Conservation (phyloP, 345 rosid species). For the Salix arbutifolia region DNA sequence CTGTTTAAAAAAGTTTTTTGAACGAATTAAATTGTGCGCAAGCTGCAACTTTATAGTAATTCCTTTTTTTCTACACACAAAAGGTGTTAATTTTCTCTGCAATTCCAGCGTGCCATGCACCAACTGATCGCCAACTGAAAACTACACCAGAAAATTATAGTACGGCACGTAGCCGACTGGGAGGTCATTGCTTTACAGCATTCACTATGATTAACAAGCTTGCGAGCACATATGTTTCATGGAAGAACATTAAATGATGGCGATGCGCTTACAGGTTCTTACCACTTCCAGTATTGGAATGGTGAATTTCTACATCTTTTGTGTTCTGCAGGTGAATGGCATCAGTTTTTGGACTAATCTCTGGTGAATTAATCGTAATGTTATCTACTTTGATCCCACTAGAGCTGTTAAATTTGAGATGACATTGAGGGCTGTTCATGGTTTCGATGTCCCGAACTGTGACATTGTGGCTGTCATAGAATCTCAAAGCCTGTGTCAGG, state of each 20-base stretch:
- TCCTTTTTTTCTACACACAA: background rate
- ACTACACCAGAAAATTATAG: background rate
- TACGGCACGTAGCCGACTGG: background rate
- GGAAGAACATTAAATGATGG: background rate
- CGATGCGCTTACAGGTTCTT: slow-evolving; percentile 11
- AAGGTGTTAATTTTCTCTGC: slow-evolving; percentile 7
- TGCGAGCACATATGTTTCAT: background rate
- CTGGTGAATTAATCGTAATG: slow-evolving; percentile 66
- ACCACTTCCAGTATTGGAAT: slow-evolving; percentile 70
- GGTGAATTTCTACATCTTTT: slow-evolving; percentile 65
- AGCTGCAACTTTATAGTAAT: slow-evolving; percentile 8
- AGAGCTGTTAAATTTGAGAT: slow-evolving; percentile 77
- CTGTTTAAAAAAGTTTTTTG: slow-evolving; percentile 13
- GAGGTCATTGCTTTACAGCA: too few relatives aligned
- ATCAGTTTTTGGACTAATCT: slow-evolving; percentile 73
- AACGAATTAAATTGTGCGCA: slow-evolving; percentile 10
- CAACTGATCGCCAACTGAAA: slow-evolving; percentile 10
- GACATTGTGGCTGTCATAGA: slow-evolving; percentile 64
- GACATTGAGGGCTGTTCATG: slow-evolving; percentile 74
- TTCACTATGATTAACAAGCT: background rate
- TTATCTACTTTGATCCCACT: slow-evolving; percentile 53
- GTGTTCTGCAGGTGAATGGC: slow-evolving; percentile 91
- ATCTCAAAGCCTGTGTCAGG: slow-evolving; percentile 57
- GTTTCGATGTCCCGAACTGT: slow-evolving; percentile 68
- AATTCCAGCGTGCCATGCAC: slow-evolving; percentile 50